A percentile compares a stretch with the other conserved stretches of the same genome.
phyloP scores from a whole-genome alignment of 495 filamentous ascomycete genomes.

The Aspergillus sparsus region DNA sequence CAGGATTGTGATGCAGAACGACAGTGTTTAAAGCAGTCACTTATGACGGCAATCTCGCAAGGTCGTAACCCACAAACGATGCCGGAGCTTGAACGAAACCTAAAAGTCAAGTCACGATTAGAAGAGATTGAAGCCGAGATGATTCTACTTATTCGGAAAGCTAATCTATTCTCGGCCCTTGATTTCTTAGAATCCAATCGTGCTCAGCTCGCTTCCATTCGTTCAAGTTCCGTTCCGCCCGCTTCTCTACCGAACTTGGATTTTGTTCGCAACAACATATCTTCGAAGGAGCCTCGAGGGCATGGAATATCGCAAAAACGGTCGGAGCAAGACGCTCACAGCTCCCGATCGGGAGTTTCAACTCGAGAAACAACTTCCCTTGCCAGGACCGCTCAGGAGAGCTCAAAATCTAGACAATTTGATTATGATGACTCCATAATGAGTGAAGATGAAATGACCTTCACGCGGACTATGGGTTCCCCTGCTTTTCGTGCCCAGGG shows the following conservation, averaged over 20 bases:
- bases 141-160: conserved; percentile 30
- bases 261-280: not conserved
- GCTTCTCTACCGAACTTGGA: not conserved
- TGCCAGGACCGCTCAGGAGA: conserved; percentile 13
- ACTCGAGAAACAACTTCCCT: conserved; percentile 9
- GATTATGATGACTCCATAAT: conserved; percentile 26
- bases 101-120: conserved; percentile 37
- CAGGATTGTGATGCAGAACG: conserved; percentile 31
- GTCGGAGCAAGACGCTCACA: conserved; percentile 5
- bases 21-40: conserved; percentile 33
- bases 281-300: not conserved
- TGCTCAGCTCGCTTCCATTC: not conserved
- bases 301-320: not conserved
- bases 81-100: conserved; percentile 41
- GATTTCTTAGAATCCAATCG: conserved; percentile 15
- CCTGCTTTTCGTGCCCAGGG: conserved; percentile 30
- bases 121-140: conserved; percentile 38
- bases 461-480: conserved; percentile 53
- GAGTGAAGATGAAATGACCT: conserved; percentile 34
- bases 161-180: conserved; percentile 20
- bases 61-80: conserved; percentile 37
- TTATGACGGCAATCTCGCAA: conserved; percentile 39
- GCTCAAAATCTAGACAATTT: conserved; percentile 10
- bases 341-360: conserved; percentile 9
- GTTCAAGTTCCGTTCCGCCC: not conserved